A percentile compares a stretch with the other conserved stretches of the same genome.
phyloP scores from a whole-genome alignment of 306 rosid species.

The Pyrus pyrifolia region DNA sequence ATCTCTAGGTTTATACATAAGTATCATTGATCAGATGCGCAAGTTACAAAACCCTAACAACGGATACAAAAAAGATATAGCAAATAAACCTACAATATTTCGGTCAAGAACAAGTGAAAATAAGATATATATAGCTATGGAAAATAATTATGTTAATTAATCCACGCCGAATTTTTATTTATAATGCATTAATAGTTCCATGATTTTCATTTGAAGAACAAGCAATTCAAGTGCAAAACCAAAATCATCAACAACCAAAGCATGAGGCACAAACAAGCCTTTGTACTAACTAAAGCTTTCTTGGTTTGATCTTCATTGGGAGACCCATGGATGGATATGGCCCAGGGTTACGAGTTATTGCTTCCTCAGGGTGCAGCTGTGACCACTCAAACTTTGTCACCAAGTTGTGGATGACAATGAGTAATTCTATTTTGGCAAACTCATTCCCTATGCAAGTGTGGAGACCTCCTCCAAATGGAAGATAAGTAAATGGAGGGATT shows the following conservation, averaged over 20 bases:
- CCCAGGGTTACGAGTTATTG: conserved; percentile 42
- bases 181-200: background rate
- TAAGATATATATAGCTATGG: too few species aligned
- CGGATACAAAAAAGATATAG: background rate
- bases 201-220: background rate
- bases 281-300: background rate
- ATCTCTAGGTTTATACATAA: too few species aligned
- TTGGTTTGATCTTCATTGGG: conserved; percentile 41
- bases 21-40: too few species aligned
- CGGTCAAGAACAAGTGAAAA: too few species aligned
- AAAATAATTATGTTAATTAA: too few species aligned
- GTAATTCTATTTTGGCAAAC: conserved; percentile 42
- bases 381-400: conserved; percentile 45
- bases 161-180: background rate
- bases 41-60: background rate
- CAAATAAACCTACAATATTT: background rate
- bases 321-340: conserved; percentile 52
- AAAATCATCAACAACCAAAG: background rate
- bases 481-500: conserved; percentile 38
- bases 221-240: background rate
- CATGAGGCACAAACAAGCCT: background rate
- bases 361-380: conserved; percentile 28
- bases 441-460: conserved; percentile 45
- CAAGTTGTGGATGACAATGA: conserved; percentile 36
- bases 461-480: conserved; percentile 44